A percentile compares a stretch with the other conserved stretches of the same genome.
Evolutionary conservation across 805 yeast genomes (phyloP).

Genomic region (Lachancea lanzarotensis): DNA sequence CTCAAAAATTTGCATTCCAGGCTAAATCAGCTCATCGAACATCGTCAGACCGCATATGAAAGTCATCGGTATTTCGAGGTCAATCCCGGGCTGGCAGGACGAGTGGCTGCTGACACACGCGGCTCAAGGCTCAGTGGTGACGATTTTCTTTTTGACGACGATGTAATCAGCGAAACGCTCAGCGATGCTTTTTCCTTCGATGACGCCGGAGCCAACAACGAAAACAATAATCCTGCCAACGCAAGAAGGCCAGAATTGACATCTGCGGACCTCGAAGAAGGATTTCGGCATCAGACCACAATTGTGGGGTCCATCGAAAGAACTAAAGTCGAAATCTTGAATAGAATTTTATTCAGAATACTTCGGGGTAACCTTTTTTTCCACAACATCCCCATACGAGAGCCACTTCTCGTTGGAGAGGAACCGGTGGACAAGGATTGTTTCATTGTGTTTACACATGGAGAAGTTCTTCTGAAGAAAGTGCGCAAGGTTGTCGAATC

Average conservation of each 20-base stretch:
- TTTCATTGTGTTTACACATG: constrained; percentile 89
- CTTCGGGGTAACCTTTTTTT: constrained; percentile 87
- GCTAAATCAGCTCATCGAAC: constrained; percentile 63
- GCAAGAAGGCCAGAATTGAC: constrained; percentile 3
- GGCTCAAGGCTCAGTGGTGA: constrained; percentile 18
- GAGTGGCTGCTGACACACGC: constrained; percentile 18
- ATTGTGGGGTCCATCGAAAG: constrained; percentile 75
- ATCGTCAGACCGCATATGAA: constrained; percentile 53
- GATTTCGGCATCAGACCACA: constrained; percentile 30
- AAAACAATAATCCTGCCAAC: constrained; percentile 7
- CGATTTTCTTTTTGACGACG: constrained; percentile 19
- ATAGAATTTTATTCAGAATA: constrained; percentile 85
- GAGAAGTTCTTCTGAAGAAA: constrained; percentile 62
- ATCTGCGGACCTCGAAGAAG: constrained; percentile 28
- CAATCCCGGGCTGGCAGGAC: constrained; percentile 29
- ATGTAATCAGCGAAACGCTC: constrained; percentile 20
- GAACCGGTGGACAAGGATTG: constrained; percentile 61
- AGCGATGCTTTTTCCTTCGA: constrained; percentile 26
- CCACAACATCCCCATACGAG: constrained; percentile 64
- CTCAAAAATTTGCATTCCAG: constrained; percentile 52
- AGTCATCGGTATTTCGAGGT: constrained; percentile 44
- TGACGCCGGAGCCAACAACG: constrained; percentile 5
- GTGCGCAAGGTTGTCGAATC: constrained; percentile 84
- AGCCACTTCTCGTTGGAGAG: constrained; percentile 57
- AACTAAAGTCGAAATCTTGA: constrained; percentile 60